A percentile compares a stretch with the other conserved stretches of the same genome.
phyloP scores from a whole-genome alignment of 352 stramenopile species.

The Phytopythium sindhum region DNA sequence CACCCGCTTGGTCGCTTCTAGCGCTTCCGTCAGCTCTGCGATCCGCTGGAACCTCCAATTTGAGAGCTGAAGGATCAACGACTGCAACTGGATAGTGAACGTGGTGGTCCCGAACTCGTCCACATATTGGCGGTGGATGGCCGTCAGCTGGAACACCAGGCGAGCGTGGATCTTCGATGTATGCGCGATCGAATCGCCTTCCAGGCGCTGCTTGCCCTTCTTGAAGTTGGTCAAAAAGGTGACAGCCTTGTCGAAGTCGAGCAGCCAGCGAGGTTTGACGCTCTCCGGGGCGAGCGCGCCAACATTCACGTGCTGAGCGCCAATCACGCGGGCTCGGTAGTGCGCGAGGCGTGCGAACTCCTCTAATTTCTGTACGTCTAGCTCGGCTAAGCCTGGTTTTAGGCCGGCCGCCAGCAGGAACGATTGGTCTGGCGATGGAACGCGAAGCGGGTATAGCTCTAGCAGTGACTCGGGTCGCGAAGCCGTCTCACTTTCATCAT shows the following conservation, averaged over 20 bases:
- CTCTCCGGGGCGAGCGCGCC: constrained; percentile 12
- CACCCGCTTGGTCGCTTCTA: constrained; percentile 19
- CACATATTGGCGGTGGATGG: constrained; percentile 33
- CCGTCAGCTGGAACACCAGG: constrained; percentile 37
- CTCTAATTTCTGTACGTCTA: constrained; percentile 43
- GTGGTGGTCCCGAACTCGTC: constrained; percentile 31
- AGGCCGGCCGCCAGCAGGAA: constrained; percentile 21
- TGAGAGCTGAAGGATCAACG: constrained; percentile 21
- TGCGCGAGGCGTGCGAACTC: constrained; percentile 54
- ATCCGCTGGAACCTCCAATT: constrained; percentile 39
- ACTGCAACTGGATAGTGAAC: constrained; percentile 35
- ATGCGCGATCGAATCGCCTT: constrained; percentile 21
- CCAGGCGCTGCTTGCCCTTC: constrained; percentile 17
- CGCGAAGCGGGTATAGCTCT: constrained; percentile 38
- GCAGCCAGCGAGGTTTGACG: constrained; percentile 46
- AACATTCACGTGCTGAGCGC: constrained; percentile 23
- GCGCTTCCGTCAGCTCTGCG: constrained; percentile 20
- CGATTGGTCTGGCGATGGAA: constrained; percentile 10
- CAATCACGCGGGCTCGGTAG: constrained; percentile 53
- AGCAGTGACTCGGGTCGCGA: constrained; percentile 25
- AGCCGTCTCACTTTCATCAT: neutral
- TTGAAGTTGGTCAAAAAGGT: constrained; percentile 27
- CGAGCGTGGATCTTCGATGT: constrained; percentile 56
- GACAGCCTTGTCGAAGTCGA: constrained; percentile 29
- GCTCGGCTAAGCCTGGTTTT: constrained; percentile 30